Base-by-base conservation (phyloP, 148 eudicot genomes). In the Rhododendron griersonianum region DNA sequence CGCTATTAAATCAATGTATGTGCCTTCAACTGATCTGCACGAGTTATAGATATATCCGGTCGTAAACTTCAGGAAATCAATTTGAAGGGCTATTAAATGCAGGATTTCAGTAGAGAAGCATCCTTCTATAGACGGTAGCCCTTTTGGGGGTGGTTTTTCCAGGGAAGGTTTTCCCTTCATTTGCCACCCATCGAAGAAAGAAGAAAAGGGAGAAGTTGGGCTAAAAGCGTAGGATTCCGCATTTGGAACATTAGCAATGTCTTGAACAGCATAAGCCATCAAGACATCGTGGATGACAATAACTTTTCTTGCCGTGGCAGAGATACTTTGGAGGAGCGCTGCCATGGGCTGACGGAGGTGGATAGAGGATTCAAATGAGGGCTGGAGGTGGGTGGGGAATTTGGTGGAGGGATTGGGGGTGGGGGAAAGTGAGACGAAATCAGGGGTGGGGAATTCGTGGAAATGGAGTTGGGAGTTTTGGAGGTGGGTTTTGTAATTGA, bases 21-120 rank as follows among this genome's bases (percentile, higher is more conserved):
- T 30, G 6, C 81, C 86, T 84, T 92, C 91, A 1, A 92, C 80
- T 39, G 74, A 74, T 59, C 82, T 85, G 80, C 85, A 57, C 0
- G 92, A 83, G 86, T 89, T 90, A 50, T 84, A 84, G 7, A 92
- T 82, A 28, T 83, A 85, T 50, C 91, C 92, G 0, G 89, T 82
- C 5, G 57, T 67, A 25, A 84, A 78, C 6, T 84, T 78, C 3
- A 41, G 2, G 41, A 28, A 69, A 23, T 86, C 51, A 1, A 6
- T 0, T 69, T 89, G 88, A 57, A 73, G 44, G 4, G 1, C 86
- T 25, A 89, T 4, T 8, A 86, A 86, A 11, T 74, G 55, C 9
- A 30, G 4, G 4, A 86, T 30, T 23, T 88, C 90, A 1, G 86
- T 39, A 5, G 88, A 55, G 53, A 61, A 80, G 41, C 91, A 78